Evolutionary conservation across 2,329 filamentous ascomycete genomes (phyloP).

Genomic region (Trichoderma harzianum): DNA sequence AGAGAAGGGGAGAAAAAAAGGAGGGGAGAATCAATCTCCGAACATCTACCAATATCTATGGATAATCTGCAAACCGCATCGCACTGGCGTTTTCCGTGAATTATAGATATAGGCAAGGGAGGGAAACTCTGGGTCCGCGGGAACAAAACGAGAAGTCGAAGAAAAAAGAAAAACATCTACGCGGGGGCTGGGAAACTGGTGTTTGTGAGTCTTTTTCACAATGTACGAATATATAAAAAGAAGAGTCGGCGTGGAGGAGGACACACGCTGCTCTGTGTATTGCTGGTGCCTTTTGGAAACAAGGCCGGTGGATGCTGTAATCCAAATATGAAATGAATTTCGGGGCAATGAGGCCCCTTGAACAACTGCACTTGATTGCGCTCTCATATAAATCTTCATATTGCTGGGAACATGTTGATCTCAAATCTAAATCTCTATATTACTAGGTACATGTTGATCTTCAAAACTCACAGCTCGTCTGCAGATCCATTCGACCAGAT

Average conservation of each 20-base stretch:
- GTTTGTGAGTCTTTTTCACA: background rate
- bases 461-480: conserved; percentile 19
- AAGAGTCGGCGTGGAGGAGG: background rate
- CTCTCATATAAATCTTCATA: background rate
- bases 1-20: background rate
- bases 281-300: conserved; percentile 3
- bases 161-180: background rate
- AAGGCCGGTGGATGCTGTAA: background rate
- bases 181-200: background rate
- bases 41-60: conserved; percentile 16
- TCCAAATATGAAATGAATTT: background rate
- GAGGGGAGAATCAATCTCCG: background rate
- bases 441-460: background rate
- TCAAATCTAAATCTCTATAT: background rate
- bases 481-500: conserved; percentile 32
- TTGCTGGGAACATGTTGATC: background rate
- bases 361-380: background rate
- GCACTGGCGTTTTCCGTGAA: conserved; percentile 35
- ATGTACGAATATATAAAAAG: conserved; percentile 12
- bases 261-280: conserved; percentile 3
- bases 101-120: conserved; percentile 26
- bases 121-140: conserved; percentile 1
- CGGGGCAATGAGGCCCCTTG: background rate
- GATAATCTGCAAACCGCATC: conserved; percentile 30
- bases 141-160: background rate